A percentile compares a stretch with the other conserved stretches of the same genome.
These are phyloP conservation scores for Naegleria gruberi DNA, from an alignment of 208 protist genomes.

Conservation along the genomic window DNA sequence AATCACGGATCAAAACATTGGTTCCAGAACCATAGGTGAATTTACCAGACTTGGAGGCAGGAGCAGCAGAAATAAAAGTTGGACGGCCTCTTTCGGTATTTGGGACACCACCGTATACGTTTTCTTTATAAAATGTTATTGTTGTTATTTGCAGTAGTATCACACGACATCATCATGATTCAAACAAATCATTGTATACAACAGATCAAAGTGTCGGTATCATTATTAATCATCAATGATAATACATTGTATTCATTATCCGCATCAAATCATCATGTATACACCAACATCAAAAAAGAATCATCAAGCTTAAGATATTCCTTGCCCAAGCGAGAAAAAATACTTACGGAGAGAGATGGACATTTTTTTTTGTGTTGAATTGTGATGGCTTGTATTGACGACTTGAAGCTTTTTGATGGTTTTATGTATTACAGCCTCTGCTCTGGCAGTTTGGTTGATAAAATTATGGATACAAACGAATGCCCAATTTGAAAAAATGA, in stretches of 20 bases:
- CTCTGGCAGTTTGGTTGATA: no score
- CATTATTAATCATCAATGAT: no score
- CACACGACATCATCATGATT: not conserved
- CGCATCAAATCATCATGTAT: not conserved
- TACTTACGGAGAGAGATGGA: not conserved
- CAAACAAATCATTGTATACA: no score
- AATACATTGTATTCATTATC: no score
- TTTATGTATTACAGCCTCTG: no score
- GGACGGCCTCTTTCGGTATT: slow-evolving; percentile 6
- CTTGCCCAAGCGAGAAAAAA: not conserved
- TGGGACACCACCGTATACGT: not conserved
- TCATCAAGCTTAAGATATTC: not conserved
- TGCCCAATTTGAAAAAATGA: no score
- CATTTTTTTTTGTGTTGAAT: not conserved
- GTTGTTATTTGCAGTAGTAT: not conserved
- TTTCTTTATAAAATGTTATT: not conserved
- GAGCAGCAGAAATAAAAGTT: not conserved
- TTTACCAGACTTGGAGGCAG: not conserved
- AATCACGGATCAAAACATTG: not conserved
- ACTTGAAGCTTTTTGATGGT: no score
- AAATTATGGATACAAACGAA: no score
- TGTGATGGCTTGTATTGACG: no score
- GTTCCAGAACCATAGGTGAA: slow-evolving; percentile 14
- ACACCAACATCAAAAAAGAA: not conserved
- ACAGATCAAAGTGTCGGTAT: not conserved